Evolutionary conservation across 495 filamentous ascomycete species (phyloP).

Genomic region (Daldinia loculata): DNA sequence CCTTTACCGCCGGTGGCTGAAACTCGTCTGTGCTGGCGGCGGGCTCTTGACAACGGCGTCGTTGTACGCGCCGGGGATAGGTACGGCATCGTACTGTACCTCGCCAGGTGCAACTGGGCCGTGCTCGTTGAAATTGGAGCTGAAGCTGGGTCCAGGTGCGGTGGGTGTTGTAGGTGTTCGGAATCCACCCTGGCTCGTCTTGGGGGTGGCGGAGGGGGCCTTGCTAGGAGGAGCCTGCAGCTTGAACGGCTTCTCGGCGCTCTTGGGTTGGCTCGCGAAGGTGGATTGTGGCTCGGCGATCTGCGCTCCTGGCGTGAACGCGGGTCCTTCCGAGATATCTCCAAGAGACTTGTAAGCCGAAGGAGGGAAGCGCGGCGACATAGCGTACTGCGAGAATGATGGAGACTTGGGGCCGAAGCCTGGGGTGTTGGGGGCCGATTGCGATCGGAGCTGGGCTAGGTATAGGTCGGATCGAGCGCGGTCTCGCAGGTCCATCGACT

Average conservation of each 20-base stretch:
- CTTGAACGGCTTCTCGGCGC: conserved; percentile 72
- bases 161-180: conserved; percentile 47
- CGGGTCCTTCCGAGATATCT: conserved; percentile 52
- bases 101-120: conserved; percentile 68
- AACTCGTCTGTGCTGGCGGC: conserved; percentile 51
- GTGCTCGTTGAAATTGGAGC: conserved; percentile 49
- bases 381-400: conserved; percentile 60
- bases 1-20: conserved; percentile 41
- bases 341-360: conserved; percentile 57
- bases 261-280: conserved; percentile 50
- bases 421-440: conserved; percentile 94
- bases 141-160: conserved; percentile 37
- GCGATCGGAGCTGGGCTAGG: conserved; percentile 89
- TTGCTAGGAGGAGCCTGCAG: conserved; percentile 84
- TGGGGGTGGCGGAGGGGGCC: conserved; percentile 79
- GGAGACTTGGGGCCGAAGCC: conserved; percentile 76
- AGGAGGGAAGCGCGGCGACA: conserved; percentile 65
- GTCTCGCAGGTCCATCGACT: conserved; percentile 96
- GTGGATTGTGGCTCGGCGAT: conserved; percentile 55
- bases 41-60: conserved; percentile 57
- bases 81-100: conserved; percentile 71
- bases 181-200: conserved; percentile 67
- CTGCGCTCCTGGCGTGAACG: conserved; percentile 57
- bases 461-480: conserved; percentile 92
- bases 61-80: conserved; percentile 71